These are phyloP conservation scores for Paramecium sonneborni DNA, from an alignment of 73 alveolate species.

Conservation along the genomic window DNA sequence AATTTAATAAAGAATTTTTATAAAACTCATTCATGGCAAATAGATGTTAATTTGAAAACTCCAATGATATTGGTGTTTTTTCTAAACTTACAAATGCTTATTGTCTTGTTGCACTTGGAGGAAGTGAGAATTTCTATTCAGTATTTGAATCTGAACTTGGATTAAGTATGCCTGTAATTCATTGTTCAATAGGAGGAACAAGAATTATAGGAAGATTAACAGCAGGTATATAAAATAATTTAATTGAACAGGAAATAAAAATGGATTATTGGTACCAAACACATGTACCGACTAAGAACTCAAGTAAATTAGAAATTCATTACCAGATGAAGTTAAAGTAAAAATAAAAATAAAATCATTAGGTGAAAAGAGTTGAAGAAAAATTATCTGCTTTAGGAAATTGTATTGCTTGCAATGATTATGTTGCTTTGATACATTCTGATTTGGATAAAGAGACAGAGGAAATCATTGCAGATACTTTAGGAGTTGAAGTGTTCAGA, in stretches of 20 bases:
- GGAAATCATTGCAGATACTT: slow-evolving; percentile 96
- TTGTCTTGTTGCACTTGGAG: slow-evolving; percentile 95
- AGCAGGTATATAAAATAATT: slow-evolving; percentile 59
- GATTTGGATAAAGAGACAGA: slow-evolving; percentile 99
- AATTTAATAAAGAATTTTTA: slow-evolving; percentile 21
- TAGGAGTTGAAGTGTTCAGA: slow-evolving; percentile 97
- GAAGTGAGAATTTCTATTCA: slow-evolving; percentile 92
- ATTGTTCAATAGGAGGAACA: slow-evolving; percentile 96
- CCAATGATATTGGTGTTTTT: slow-evolving; percentile 97
- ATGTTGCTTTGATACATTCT: slow-evolving; percentile 98
- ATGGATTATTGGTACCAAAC: slow-evolving; percentile 97
- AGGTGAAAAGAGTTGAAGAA: slow-evolving; percentile 96
- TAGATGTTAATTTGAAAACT: slow-evolving; percentile 90
- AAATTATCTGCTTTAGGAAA: slow-evolving; percentile 97
- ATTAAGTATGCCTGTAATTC: slow-evolving; percentile 97
- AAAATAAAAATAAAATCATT: background rate
- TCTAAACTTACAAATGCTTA: slow-evolving; percentile 94
- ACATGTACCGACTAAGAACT: slow-evolving; percentile 97
- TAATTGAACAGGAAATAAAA: slow-evolving; percentile 83
- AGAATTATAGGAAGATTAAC: slow-evolving; percentile 94
- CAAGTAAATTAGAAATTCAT: slow-evolving; percentile 86
- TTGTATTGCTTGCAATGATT: slow-evolving; percentile 97
- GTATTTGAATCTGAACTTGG: slow-evolving; percentile 94
- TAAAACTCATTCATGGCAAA: slow-evolving; percentile 81
- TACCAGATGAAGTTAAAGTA: slow-evolving; percentile 92